Percentiles rank a stretch among this genome's conserved stretches.
These are phyloP conservation scores for Phytopythium sindhum DNA, from an alignment of 352 stramenopile species.

Conservation along the genomic window DNA sequence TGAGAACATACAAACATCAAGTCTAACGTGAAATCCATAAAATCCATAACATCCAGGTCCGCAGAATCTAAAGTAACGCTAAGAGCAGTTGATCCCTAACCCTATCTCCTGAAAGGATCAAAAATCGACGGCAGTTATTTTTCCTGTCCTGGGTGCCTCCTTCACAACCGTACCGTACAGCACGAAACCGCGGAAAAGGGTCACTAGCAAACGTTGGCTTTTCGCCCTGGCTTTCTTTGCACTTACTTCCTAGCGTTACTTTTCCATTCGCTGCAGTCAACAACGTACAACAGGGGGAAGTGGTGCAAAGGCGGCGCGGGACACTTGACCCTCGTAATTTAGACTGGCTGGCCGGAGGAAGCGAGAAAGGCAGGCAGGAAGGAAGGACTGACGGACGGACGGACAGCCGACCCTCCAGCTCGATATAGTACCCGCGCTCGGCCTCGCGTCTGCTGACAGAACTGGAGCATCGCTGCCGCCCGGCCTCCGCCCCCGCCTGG, in stretches of 20 bases:
- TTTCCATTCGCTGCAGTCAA: not conserved
- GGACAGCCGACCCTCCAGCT: not conserved
- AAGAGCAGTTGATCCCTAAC: too few relatives aligned
- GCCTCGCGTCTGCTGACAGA: not conserved
- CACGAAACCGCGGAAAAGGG: too few relatives aligned
- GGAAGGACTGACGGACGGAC: not conserved
- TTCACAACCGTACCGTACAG: too few relatives aligned
- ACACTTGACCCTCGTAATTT: not conserved
- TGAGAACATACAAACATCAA: too few relatives aligned
- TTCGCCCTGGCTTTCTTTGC: slow-evolving; percentile 9
- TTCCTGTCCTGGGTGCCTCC: too few relatives aligned
- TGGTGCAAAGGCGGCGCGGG: not conserved
- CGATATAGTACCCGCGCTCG: not conserved
- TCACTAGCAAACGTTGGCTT: not conserved
- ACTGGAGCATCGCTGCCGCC: not conserved
- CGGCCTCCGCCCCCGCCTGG: not conserved
- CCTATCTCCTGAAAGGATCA: too few relatives aligned
- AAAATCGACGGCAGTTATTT: too few relatives aligned
- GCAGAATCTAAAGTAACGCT: too few relatives aligned
- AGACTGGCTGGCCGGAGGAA: not conserved
- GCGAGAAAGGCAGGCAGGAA: not conserved
- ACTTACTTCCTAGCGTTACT: slow-evolving; percentile 5
- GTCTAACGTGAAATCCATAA: too few relatives aligned
- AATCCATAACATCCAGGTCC: too few relatives aligned
- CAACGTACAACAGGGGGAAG: not conserved